Conservation (phyloP, 202 grass and related monocot genomes). For the Eragrostis tef region DNA sequence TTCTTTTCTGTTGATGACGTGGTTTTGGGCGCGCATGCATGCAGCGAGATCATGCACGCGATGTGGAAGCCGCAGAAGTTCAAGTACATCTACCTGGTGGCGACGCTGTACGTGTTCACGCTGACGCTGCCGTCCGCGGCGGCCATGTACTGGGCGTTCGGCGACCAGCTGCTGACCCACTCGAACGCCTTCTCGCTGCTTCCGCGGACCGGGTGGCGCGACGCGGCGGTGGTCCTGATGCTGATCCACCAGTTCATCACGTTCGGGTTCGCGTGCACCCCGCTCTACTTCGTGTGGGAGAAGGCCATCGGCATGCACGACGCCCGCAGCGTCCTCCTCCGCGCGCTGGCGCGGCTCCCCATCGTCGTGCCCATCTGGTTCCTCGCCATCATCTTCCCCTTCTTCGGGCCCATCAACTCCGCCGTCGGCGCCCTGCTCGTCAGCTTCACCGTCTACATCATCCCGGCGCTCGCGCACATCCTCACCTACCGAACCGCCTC, state of each 20-base stretch:
- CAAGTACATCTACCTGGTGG: slow-evolving; percentile 95
- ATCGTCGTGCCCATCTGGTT: slow-evolving; percentile 92
- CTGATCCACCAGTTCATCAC: slow-evolving; percentile 99
- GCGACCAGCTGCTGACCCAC: slow-evolving; percentile 80
- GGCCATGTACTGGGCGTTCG: slow-evolving; percentile 94
- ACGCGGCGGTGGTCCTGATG: slow-evolving; percentile 90
- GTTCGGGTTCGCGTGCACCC: slow-evolving; percentile 94
- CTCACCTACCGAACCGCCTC: slow-evolving; percentile 75
- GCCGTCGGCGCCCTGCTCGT: slow-evolving; percentile 93
- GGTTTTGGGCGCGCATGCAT: not conserved
- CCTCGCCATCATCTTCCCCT: slow-evolving; percentile 94
- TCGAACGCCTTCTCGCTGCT: slow-evolving; percentile 88
- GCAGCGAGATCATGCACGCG: slow-evolving; percentile 97
- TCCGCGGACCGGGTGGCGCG: slow-evolving; percentile 63
- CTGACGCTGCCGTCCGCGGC: slow-evolving; percentile 84
- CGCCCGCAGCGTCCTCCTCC: slow-evolving; percentile 59
- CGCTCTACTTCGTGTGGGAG: slow-evolving; percentile 92
- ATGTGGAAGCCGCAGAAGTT: slow-evolving; percentile 99
- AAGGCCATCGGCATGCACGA: slow-evolving; percentile 74
- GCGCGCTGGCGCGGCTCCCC: slow-evolving; percentile 76
- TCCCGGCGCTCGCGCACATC: slow-evolving; percentile 81
- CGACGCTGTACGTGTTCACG: slow-evolving; percentile 93
- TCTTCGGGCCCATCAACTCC: slow-evolving; percentile 98
- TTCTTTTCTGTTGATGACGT: not conserved
- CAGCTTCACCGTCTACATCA: slow-evolving; percentile 97